Evolutionary conservation across 2,329 filamentous ascomycete genomes (phyloP), one percentile per base, ranked within the genome.

Genomic region (Cladobotryum mycophilum): DNA sequence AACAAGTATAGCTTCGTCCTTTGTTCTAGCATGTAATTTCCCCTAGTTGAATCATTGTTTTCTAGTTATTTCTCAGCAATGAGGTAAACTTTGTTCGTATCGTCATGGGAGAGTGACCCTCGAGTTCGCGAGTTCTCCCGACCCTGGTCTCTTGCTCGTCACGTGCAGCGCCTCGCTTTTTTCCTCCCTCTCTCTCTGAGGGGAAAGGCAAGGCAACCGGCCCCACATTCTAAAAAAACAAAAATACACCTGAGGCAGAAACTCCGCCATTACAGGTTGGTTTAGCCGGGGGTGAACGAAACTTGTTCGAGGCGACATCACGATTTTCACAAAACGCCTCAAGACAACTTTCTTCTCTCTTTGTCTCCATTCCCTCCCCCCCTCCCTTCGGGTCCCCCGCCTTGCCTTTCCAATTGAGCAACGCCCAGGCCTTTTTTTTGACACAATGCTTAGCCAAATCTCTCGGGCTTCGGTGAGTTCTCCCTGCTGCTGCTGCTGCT

Each of bases 401-500:
- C 20, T 20, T 20, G 20, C 20, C 20, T 20, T 34, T 45, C 45
- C 49, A 52, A 74, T 76, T 73, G 74, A 76, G 70, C 74, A 73
- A 69, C 68, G 59, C 67, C 63, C 60, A 58, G 30, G 35, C 48
- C 14, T 20, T 59, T 64, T n/a, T n/a, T n/a, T n/a, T n/a, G n/a
- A n/a, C 71, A 80, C 71, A 63, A 82, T 82, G 79, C 71, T 81
- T 70, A 68, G 67, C 63, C 75, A 78, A 68, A 66, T 80, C 55
- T 73, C 75, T 64, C 71, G 79, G 71, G 71, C 70, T 67, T 74
- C 78, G 69, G 80, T 82, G 75, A 61, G 78, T 73, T 48, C 35
- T 15, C 49, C 22, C 30, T 25, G 33, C 17, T 49, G 33, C 35
- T 33, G 5, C 20, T 20, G 20, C 20, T 22, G 14, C 40, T 36